Evolutionary conservation across 345 rosid genomes (phyloP), one percentile per base, ranked within the genome.

Genomic region (Clarkia xantiana): DNA sequence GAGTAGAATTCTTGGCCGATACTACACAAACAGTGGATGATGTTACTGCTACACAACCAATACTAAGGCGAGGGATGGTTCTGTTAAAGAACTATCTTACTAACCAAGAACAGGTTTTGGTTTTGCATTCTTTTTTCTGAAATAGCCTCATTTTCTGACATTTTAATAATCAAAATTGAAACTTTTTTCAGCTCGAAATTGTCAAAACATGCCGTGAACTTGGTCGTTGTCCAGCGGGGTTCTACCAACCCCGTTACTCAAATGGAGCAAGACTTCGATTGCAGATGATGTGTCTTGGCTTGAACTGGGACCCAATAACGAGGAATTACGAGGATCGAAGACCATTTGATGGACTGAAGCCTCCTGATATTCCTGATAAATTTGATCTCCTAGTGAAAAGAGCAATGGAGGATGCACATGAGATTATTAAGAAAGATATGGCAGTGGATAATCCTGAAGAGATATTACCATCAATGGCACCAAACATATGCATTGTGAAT

Each of bases 251-350:
- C 0, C 63, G 71, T 22, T 79, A 68, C 67, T 60, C 51, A 11
- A 65, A 47, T 62, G 91, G 84, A 53, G 79, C 71, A 19, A 75
- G 64, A 66, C 64, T 79, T 38, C 64, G 47, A 25, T 44, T 71
- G 57, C 65, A 71, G 40, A 77, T 82, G 84, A 79, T 79, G 86
- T 82, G 78, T 48, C 81, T 75, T 9, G 86, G 82, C 15, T 57
- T 44, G 29, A 57, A 73, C 46, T 82, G 77, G 87, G 72, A 73
- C 55, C 82, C 82, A 8, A 57, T 56, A 44, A 63, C 71, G 3
- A 38, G 71, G 53, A 54, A 60, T 41, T 82, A 79, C 46, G 61
- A 41, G 20, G 47, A 15, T 16, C 19, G 3, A 17, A 61, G 71
- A 15, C 29, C 55, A 1, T 12, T 57, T 34, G 76, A 77, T 44